phyloP scores from a whole-genome alignment of 148 eudicot genomes.

The Vaccinium vitisidaea region DNA sequence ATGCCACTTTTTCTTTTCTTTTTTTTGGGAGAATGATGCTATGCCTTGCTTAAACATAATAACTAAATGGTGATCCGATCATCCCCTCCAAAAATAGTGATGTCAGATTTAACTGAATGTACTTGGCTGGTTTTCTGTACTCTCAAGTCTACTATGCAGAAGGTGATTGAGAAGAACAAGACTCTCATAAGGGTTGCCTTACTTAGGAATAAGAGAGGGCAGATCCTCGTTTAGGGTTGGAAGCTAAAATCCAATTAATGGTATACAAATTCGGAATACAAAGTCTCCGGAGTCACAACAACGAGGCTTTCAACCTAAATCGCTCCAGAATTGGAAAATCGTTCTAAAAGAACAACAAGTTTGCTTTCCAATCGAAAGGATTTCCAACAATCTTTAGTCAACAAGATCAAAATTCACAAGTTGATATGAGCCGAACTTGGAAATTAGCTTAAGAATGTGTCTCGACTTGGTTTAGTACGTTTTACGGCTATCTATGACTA shows the following conservation, averaged over 20 bases:
- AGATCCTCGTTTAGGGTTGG: background rate
- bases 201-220: background rate
- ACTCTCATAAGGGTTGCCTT: background rate
- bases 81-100: background rate
- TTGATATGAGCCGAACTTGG: background rate
- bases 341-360: background rate
- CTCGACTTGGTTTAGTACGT: background rate
- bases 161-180: background rate
- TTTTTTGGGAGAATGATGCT: background rate
- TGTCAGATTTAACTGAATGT: background rate
- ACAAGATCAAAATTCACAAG: background rate
- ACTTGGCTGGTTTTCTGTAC: background rate
- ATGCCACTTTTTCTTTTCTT: too few species aligned
- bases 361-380: background rate
- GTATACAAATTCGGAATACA: background rate
- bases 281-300: background rate
- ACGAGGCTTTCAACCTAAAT: background rate
- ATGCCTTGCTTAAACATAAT: background rate
- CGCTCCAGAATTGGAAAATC: background rate
- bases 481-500: background rate
- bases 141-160: background rate
- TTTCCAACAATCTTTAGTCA: background rate
- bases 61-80: background rate
- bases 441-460: background rate
- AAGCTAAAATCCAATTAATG: background rate